Base-by-base conservation (phyloP, 2,329 filamentous ascomycete genomes). In the Ophiostoma angusticollis region DNA sequence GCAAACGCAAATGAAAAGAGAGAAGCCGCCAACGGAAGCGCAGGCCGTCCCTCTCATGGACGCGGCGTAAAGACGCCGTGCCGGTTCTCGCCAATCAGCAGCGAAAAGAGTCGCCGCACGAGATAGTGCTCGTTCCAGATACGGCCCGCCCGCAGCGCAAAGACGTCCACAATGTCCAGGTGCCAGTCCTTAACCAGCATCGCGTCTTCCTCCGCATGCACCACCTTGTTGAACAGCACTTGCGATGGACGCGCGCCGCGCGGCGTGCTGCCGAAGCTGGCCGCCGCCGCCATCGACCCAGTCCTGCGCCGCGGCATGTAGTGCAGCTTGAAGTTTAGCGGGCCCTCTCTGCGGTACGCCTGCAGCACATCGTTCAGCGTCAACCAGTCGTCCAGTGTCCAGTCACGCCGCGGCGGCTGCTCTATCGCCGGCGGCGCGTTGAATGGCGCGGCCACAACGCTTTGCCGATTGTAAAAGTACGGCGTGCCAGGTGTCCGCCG, bases 151-250 rank as follows among this genome's bases (percentile, higher is more conserved):
- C 66, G 58, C 11, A 50, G 50, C 41, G 55, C 56, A 48, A 75
- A 76, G 3, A 65, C 70, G 42, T 73, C 66, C 18, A 75, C 62
- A 39, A 74, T 62, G 42, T 76, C 71, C 14, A 75, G 53, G 43
- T 77, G 72, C 71, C 71, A 75, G 41, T 58, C 51, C 53, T 73
- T 63, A 14, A 77, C 56, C 17, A 57, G 45, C 56, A 76, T 58
- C 5, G 55, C 53, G 50, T 64, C 58, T 32, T 62, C 66, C 25
- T 66, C 62, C 21, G 65, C 62, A 18, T 53, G 51, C 40, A 74
- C 64, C 19, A 58, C 60, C 50, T 65, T 69, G 41, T 70, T 68
- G 3, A 72, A 55, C 23, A 68, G 59, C 30, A 53, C 35, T 11
- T 9, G 6, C 13, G 39, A 49, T 14, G 17, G 31, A 13, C 29